A percentile compares a stretch with the other conserved stretches of the same genome.
phyloP scores from a whole-genome alignment of 2,329 filamentous ascomycete species.

The Huntiella abstrusa region DNA sequence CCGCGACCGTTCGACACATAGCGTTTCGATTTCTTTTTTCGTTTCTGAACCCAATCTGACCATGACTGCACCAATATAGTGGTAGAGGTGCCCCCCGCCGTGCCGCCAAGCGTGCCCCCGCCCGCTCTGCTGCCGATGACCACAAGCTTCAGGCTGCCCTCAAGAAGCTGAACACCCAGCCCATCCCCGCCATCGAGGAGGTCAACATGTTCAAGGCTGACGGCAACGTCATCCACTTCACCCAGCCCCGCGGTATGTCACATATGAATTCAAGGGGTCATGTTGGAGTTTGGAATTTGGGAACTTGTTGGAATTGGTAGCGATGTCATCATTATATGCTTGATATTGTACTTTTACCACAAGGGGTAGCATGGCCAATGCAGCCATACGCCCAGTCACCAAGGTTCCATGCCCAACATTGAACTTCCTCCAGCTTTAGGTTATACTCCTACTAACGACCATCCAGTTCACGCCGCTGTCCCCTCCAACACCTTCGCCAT shows the following conservation, averaged over 20 bases:
- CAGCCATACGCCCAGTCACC: neutral
- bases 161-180: conserved; percentile 99
- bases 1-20: neutral
- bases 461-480: conserved; percentile 80
- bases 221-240: conserved; percentile 99
- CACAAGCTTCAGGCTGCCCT: conserved; percentile 96
- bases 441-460: neutral
- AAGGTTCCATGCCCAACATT: neutral
- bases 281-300: too few species aligned
- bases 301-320: too few species aligned
- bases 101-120: conserved; percentile 96
- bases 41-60: conserved; percentile 8
- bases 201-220: conserved; percentile 99
- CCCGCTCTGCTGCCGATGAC: conserved; percentile 85
- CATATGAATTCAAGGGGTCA: neutral
- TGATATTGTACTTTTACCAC: too few species aligned
- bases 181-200: conserved; percentile 98
- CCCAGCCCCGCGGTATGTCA: conserved; percentile 78
- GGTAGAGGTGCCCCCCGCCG: conserved; percentile 96
- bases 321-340: too few species aligned
- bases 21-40: conserved; percentile 3
- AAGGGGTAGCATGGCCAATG: too few species aligned
- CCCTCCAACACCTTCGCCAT: conserved; percentile 99
- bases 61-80: conserved; percentile 22
- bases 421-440: too few species aligned